These are phyloP conservation scores for Phytophthora uliginosa DNA, from an alignment of 352 stramenopile species.

Conservation along the genomic window DNA sequence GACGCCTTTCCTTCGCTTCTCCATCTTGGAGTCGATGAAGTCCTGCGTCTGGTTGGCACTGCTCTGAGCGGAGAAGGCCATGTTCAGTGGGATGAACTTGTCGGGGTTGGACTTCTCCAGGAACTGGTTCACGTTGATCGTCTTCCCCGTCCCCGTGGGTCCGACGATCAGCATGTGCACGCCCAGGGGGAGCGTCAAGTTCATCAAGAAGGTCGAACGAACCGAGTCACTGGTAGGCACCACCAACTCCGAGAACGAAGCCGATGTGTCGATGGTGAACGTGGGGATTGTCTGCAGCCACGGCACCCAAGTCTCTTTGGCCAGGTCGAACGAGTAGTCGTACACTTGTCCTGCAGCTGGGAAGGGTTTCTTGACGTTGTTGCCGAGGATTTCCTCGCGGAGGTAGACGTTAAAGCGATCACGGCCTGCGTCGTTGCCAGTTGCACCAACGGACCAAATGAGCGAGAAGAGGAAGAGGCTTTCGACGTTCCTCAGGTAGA, in stretches of 20 bases:
- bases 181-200: constrained; percentile 80
- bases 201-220: constrained; percentile 94
- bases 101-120: constrained; percentile 90
- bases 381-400: constrained; percentile 81
- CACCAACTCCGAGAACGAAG: constrained; percentile 94
- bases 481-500: constrained; percentile 84
- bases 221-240: constrained; percentile 95
- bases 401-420: constrained; percentile 90
- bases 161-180: constrained; percentile 96
- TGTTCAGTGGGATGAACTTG: constrained; percentile 93
- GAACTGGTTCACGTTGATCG: constrained; percentile 95
- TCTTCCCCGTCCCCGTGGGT: constrained; percentile 96
- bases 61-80: constrained; percentile 95
- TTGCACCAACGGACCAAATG: constrained; percentile 94
- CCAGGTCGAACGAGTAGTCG: constrained; percentile 92
- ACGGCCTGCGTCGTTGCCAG: constrained; percentile 88
- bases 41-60: constrained; percentile 95
- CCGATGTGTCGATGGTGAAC: constrained; percentile 75
- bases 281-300: constrained; percentile 94
- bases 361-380: constrained; percentile 64
- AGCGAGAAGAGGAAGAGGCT: constrained; percentile 94
- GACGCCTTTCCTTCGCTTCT: constrained; percentile 95
- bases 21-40: constrained; percentile 95
- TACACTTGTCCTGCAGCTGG: constrained; percentile 84
- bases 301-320: constrained; percentile 83